Percentiles rank a stretch among this genome's conserved stretches.
These are phyloP conservation scores for Phaeodactylum tricornutum DNA, from an alignment of 108 stramenopile species.

Conservation along the genomic window DNA sequence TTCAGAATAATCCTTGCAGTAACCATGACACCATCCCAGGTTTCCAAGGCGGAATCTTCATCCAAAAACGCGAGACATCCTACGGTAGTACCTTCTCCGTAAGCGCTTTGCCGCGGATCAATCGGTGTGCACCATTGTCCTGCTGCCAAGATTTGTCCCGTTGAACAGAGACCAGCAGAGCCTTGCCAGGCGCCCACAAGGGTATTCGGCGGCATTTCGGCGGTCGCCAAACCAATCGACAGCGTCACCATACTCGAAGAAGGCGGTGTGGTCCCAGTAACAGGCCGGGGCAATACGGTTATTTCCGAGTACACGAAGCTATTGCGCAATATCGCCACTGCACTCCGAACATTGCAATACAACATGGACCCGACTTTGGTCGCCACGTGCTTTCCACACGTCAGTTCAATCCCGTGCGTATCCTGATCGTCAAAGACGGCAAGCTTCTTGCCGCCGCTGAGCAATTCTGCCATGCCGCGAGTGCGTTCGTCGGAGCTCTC, in stretches of 20 bases:
- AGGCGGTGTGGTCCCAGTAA: slow-evolving; percentile 13
- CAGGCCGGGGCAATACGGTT: slow-evolving; percentile 53
- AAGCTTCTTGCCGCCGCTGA: slow-evolving; percentile 65
- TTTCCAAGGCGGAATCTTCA: slow-evolving; percentile 74
- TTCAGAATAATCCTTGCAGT: slow-evolving; percentile 82
- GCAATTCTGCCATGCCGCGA: slow-evolving; percentile 72
- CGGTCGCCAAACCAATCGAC: slow-evolving; percentile 85
- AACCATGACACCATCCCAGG: slow-evolving; percentile 87
- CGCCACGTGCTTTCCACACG: slow-evolving; percentile 80
- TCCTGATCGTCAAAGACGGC: slow-evolving; percentile 87
- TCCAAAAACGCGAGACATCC: slow-evolving; percentile 91
- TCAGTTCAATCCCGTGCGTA: slow-evolving; percentile 60
- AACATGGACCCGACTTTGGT: slow-evolving; percentile 83
- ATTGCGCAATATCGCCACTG: slow-evolving; percentile 89
- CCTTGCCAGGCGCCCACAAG: slow-evolving; percentile 91
- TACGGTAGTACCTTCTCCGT: slow-evolving; percentile 77
- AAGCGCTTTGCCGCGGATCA: slow-evolving; percentile 39
- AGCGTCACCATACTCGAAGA: slow-evolving; percentile 52
- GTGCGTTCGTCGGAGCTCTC: slow-evolving; percentile 72
- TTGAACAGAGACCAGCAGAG: slow-evolving; percentile 85
- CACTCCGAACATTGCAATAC: slow-evolving; percentile 75
- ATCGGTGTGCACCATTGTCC: slow-evolving; percentile 72
- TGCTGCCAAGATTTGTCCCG: slow-evolving; percentile 78
- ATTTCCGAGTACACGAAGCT: slow-evolving; percentile 93
- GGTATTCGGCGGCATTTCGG: slow-evolving; percentile 93